A percentile compares a stretch with the other conserved stretches of the same genome.
phyloP scores from a whole-genome alignment of 2,329 filamentous ascomycete genomes.

The Clonostachys chloroleuca region DNA sequence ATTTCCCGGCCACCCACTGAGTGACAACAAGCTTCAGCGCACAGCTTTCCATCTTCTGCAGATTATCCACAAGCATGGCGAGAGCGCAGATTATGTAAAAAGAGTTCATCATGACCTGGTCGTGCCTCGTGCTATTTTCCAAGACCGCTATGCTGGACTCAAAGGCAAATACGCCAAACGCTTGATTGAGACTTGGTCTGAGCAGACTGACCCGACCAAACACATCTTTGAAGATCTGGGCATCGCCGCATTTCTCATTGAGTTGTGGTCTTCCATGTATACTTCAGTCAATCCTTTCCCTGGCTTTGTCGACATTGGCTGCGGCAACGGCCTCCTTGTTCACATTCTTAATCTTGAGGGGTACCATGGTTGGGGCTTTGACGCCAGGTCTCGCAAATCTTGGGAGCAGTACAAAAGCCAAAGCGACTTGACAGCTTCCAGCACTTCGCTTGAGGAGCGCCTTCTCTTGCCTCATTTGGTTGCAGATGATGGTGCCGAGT shows the following conservation, averaged over 20 bases:
- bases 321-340: conserved; percentile 88
- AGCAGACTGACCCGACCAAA: conserved; percentile 82
- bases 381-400: conserved; percentile 79
- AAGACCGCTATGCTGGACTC: conserved; percentile 76
- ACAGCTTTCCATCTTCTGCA: conserved; percentile 66
- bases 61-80: conserved; percentile 69
- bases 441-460: conserved; percentile 32
- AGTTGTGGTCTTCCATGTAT: conserved; percentile 89
- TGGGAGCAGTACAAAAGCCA: conserved; percentile 65
- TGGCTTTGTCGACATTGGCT: conserved; percentile 93
- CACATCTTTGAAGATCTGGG: conserved; percentile 93
- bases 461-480: conserved; percentile 45
- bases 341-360: conserved; percentile 78
- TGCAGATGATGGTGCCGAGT: conserved; percentile 3
- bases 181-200: conserved; percentile 75
- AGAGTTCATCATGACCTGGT: conserved; percentile 80
- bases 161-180: conserved; percentile 73
- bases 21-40: conserved; percentile 49
- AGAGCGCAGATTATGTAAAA: conserved; percentile 72
- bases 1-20: conserved; percentile 27
- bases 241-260: conserved; percentile 88
- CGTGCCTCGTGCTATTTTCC: conserved; percentile 70
- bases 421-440: conserved; percentile 10
- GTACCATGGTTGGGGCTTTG: conserved; percentile 85
- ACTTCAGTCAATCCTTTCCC: conserved; percentile 52